A percentile compares a stretch with the other conserved stretches of the same genome.
phyloP scores from a whole-genome alignment of 2,329 filamentous ascomycete species.

The Alternaria sp. region DNA sequence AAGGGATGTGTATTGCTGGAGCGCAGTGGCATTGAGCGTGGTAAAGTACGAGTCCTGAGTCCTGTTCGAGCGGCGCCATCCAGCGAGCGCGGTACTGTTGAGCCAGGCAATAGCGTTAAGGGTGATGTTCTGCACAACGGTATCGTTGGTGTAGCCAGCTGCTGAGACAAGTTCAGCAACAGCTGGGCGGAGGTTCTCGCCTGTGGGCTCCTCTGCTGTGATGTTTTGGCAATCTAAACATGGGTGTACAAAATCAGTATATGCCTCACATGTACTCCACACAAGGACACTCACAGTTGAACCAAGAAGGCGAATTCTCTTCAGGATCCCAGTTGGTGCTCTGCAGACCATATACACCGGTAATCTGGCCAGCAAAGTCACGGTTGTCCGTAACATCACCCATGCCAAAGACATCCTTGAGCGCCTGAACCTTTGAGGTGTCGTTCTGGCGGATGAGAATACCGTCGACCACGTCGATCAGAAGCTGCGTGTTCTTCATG shows the following conservation, averaged over 20 bases:
- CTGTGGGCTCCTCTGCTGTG: constrained; percentile 52
- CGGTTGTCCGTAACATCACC: constrained; percentile 58
- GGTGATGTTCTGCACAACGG: constrained; percentile 58
- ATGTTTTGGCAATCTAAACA: constrained; percentile 62
- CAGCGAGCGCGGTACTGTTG: constrained; percentile 54
- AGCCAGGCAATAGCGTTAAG: constrained; percentile 67
- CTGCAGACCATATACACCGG: constrained; percentile 63
- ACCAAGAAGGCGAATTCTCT: constrained; percentile 58
- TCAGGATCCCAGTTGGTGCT: constrained; percentile 65
- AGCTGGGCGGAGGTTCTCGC: constrained; percentile 44
- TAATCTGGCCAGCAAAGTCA: constrained; percentile 63
- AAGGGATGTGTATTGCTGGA: constrained; percentile 27
- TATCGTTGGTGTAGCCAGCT: constrained; percentile 58
- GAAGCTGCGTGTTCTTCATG: constrained; percentile 68
- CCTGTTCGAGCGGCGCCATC: constrained; percentile 46
- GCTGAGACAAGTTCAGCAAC: constrained; percentile 57
- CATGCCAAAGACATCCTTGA: constrained; percentile 65
- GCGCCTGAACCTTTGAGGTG: constrained; percentile 49
- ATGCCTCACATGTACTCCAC: neutral
- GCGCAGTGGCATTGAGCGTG: constrained; percentile 54
- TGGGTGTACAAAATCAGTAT: neutral
- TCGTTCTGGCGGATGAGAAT: constrained; percentile 62
- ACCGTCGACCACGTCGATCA: constrained; percentile 66
- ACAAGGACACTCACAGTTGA: constrained; percentile 23
- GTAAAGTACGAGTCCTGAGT: constrained; percentile 63